Evolutionary conservation across 441 rosid genomes (phyloP).

Genomic region (Erysimum pusillum): DNA sequence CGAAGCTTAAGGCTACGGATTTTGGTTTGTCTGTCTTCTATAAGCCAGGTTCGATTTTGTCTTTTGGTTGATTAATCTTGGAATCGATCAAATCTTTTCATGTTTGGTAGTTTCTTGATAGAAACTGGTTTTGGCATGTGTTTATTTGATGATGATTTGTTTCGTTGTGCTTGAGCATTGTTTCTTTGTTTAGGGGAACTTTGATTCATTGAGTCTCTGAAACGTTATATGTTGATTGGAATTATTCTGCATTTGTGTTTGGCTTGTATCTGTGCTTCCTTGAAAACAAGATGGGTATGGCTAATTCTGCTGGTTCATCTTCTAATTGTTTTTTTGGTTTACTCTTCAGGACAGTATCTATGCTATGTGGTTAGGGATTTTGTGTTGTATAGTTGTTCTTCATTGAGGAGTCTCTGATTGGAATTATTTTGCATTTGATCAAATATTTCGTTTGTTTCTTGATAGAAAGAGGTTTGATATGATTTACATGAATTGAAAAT

Average conservation of each 20-base stretch:
- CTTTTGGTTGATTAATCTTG: background rate
- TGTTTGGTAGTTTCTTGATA: background rate
- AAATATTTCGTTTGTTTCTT: background rate
- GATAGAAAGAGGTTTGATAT: background rate
- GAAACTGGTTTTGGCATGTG: background rate
- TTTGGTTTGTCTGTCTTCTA: slow-evolving; percentile 71
- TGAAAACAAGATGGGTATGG: background rate
- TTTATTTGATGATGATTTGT: background rate
- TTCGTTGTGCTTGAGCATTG: background rate
- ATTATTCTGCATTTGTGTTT: background rate
- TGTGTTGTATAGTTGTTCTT: background rate
- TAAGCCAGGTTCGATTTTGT: slow-evolving; percentile 55
- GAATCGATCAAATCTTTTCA: background rate
- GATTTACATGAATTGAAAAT: background rate
- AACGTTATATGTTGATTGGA: background rate
- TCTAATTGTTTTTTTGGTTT: background rate
- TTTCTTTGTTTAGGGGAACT: background rate
- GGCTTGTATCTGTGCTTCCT: background rate
- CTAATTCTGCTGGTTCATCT: background rate
- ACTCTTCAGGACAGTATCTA: too few species aligned
- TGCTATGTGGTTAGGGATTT: background rate
- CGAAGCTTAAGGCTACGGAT: slow-evolving; percentile 65
- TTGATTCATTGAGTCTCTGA: background rate
- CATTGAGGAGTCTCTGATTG: slow-evolving; percentile 2
- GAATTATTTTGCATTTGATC: background rate